Evolutionary conservation across 768 basidiomycete genomes (phyloP).

Genomic region (Xerocomus potaroensis): DNA sequence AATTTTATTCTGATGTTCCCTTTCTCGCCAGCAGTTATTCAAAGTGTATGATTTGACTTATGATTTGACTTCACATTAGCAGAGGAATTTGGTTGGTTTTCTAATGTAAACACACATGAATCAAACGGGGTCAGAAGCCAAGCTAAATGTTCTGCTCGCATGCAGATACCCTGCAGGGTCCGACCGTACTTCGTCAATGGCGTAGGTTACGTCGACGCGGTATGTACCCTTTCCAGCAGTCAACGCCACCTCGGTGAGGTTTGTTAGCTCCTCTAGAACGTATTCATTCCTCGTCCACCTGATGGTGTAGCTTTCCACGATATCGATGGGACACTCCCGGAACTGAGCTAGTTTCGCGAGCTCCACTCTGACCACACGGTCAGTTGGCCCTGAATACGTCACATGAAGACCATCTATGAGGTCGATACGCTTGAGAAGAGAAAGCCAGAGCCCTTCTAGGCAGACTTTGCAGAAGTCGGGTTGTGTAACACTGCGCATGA

Average conservation of each 20-base stretch:
- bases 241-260: constrained; percentile 47
- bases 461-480: constrained; percentile 76
- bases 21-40: no score
- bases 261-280: constrained; percentile 41
- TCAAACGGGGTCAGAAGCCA: constrained; percentile 1
- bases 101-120: no score
- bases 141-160: constrained; percentile 17
- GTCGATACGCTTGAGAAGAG: constrained; percentile 53
- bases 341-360: constrained; percentile 64
- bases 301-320: constrained; percentile 51
- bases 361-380: constrained; percentile 39
- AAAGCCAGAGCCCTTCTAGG: constrained; percentile 68
- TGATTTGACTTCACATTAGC: no score
- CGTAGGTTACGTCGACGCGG: constrained; percentile 44
- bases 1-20: no score
- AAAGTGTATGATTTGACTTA: no score
- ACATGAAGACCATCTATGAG: constrained; percentile 55
- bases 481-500: constrained; percentile 69
- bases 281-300: constrained; percentile 50
- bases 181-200: constrained; percentile 53
- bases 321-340: constrained; percentile 26
- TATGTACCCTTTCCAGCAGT: constrained; percentile 39
- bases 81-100: no score
- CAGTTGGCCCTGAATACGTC: constrained; percentile 32
- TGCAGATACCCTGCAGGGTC: constrained; percentile 37